These are phyloP conservation scores for Cutaneotrichosporon curvatum DNA, from an alignment of 1,284 basidiomycete genomes.

Conservation along the genomic window DNA sequence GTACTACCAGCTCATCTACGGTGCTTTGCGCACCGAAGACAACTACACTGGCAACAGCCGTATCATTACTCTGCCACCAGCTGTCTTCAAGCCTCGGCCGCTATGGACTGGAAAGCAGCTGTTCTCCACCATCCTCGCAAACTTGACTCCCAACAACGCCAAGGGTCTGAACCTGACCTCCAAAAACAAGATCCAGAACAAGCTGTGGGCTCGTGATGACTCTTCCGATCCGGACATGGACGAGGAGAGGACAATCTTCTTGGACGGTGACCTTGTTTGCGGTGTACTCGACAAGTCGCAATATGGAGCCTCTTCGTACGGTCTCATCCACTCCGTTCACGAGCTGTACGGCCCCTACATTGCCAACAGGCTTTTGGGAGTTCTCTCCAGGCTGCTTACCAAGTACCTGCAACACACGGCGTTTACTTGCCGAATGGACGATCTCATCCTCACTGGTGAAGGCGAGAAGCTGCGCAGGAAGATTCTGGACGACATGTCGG, in stretches of 20 bases:
- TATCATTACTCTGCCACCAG: conserved; percentile 76
- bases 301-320: conserved; percentile 92
- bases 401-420: conserved; percentile 95
- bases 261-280: conserved; percentile 86
- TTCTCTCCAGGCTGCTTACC: conserved; percentile 89
- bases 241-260: conserved; percentile 84
- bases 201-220: conserved; percentile 60
- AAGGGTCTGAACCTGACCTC: conserved; percentile 79
- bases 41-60: conserved; percentile 61
- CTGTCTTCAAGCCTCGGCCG: conserved; percentile 82
- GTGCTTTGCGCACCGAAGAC: conserved; percentile 84
- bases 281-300: conserved; percentile 96
- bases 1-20: conserved; percentile 95
- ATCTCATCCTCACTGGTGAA: conserved; percentile 77
- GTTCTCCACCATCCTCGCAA: conserved; percentile 83
- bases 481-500: conserved; percentile 62
- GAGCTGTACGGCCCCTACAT: conserved; percentile 90
- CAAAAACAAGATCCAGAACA: conserved; percentile 77
- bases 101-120: conserved; percentile 99
- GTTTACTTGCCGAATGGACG: conserved; percentile 99
- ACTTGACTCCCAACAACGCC: conserved; percentile 76
- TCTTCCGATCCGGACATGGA: conserved; percentile 46
- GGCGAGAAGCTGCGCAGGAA: conserved; percentile 67
- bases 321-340: conserved; percentile 96
- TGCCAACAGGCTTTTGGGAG: conserved; percentile 85